These are phyloP conservation scores for Colletotrichum sojae DNA, from an alignment of 2,329 filamentous ascomycete genomes.

Conservation along the genomic window DNA sequence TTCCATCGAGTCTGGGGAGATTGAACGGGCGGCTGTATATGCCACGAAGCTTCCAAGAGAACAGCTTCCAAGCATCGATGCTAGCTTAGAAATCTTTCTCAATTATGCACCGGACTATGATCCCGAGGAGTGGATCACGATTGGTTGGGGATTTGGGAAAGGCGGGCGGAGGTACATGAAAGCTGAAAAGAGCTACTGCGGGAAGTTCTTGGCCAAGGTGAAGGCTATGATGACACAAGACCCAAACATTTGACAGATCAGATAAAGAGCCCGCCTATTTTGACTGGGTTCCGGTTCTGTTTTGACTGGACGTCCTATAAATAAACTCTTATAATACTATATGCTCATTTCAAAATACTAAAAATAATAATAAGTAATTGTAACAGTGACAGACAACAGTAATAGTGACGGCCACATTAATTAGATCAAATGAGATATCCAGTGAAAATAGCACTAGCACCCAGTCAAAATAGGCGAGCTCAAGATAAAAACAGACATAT, in stretches of 20 bases:
- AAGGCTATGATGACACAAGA: background rate
- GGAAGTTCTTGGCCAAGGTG: background rate
- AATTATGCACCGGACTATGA: conserved; percentile 4
- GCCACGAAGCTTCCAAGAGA: background rate
- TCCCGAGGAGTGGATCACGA: conserved; percentile 5
- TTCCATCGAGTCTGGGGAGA: background rate
- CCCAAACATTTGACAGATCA: background rate
- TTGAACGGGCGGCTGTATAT: conserved; percentile 8
- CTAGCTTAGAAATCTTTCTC: background rate
- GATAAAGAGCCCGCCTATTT: too few relatives aligned
- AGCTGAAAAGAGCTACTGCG: conserved; percentile 15
- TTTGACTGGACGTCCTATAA: too few relatives aligned
- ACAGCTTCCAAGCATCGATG: background rate
- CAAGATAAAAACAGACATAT: too few relatives aligned
- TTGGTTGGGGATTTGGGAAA: conserved; percentile 3
- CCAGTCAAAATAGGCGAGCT: too few relatives aligned
- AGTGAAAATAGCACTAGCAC: too few relatives aligned
- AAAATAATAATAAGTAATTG: too few relatives aligned
- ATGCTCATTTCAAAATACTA: too few relatives aligned
- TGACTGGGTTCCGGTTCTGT: too few relatives aligned
- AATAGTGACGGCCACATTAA: too few relatives aligned
- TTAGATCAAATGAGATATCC: too few relatives aligned
- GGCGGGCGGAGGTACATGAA: conserved; percentile 9
- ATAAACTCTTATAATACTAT: too few relatives aligned
- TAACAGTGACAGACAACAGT: too few relatives aligned